These are phyloP conservation scores for Metschnikowia bowlesiae DNA, from an alignment of 805 yeast genomes.

Conservation along the genomic window DNA sequence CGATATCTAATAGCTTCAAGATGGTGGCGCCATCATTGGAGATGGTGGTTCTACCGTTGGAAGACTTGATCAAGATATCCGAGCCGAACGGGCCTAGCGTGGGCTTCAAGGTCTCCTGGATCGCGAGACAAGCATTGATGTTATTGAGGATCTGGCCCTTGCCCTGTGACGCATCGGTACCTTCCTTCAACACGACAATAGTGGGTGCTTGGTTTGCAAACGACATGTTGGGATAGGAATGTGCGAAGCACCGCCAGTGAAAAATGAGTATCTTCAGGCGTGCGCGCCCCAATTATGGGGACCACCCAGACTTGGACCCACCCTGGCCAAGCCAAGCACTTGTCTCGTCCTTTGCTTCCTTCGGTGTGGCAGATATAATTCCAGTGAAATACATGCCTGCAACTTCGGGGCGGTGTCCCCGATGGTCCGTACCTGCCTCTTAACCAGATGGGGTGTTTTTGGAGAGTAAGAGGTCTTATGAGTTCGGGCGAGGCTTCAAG, in stretches of 20 bases:
- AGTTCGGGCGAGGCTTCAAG: no score
- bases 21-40: conserved; percentile 99
- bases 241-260: conserved; percentile 6
- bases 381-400: no score
- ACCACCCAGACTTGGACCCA: no score
- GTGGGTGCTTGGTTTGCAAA: conserved; percentile 95
- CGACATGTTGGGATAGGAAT: conserved; percentile 48
- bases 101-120: conserved; percentile 91
- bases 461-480: no score
- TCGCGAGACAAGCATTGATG: conserved; percentile 95
- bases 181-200: conserved; percentile 96
- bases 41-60: conserved; percentile 83
- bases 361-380: no score
- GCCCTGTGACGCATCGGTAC: conserved; percentile 96
- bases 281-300: background rate
- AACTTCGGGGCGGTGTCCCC: no score
- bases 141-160: conserved; percentile 92
- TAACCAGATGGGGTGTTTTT: no score
- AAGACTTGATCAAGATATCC: conserved; percentile 83
- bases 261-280: background rate
- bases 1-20: conserved; percentile 84
- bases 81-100: conserved; percentile 98
- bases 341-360: no score
- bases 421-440: no score
- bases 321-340: background rate